Base-by-base conservation (phyloP, 2,329 filamentous ascomycete genomes). In the Fusarium dimerum region DNA sequence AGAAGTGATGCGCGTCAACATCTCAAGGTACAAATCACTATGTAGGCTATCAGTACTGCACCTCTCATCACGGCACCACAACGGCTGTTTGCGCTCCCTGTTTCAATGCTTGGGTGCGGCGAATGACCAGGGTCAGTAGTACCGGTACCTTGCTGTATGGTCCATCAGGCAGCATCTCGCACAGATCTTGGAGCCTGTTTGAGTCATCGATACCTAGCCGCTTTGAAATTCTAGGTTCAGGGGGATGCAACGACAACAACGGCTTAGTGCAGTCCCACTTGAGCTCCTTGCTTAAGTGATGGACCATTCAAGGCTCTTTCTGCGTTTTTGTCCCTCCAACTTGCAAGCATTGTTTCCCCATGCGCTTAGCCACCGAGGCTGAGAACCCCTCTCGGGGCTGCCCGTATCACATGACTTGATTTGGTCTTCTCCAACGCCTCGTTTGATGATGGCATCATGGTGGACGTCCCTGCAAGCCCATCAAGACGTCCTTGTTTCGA, bases 401-500 rank as follows among this genome's bases (percentile, higher is more conserved):
- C 38, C 55, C 47, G 42, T 43, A 55, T 65, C 63, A 65, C 63
- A 65, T 65, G 63, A 65, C 51, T 32, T 18, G 44, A 45, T 30
- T 18, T 20, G 48, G 29, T 51, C 62, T 62, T 49, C 48, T 54
- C 51, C 51, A 62, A 52, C 55, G 52, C 43, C 48, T 63, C 54
- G 57, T 65, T 60, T 53, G 47, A 58, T 56, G 55, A 65, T 65
- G 63, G 63, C 59, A 65, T 65, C 63, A 65, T 64, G 55, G 41
- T 46, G 18, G 30, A 45, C 43, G 16, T 51, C 44, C 47, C 40
- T 26, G 17, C 41, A 50, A 49, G 34, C 45, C 32, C 44, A 43
- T 46, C 17, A 39, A 42, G 45, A 38, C 13, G 13, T 36, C 32
- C 32, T 36, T 12, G 4, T 9, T 36, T 15, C 32, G 5, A 36